Percentiles rank a stretch among this genome's conserved stretches.
Conservation (phyloP, 2,329 filamentous ascomycete species). For the Furcasterigmium sp. region DNA sequence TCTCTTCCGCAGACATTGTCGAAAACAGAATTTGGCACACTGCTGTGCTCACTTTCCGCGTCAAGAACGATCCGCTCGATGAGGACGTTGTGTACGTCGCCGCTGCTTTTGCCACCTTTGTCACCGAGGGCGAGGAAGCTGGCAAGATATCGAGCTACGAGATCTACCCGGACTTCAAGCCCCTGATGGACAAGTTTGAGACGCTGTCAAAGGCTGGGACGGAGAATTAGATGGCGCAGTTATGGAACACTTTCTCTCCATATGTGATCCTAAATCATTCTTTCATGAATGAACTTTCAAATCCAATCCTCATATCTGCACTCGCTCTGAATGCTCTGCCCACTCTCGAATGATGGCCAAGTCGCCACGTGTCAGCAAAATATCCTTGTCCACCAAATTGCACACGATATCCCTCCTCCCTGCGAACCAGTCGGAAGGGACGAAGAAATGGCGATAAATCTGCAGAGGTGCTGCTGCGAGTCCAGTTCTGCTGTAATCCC, state of each 20-base stretch:
- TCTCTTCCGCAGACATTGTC: slow-evolving; percentile 7
- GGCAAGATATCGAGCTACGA: slow-evolving; percentile 4
- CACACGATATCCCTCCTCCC: slow-evolving; percentile 14
- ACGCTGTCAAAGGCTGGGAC: neutral
- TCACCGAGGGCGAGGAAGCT: neutral
- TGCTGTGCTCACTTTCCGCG: neutral
- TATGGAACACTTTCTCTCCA: too few relatives aligned
- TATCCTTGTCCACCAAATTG: slow-evolving; percentile 13
- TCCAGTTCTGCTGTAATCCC: neutral
- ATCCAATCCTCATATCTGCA: too few relatives aligned
- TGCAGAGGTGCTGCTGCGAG: neutral
- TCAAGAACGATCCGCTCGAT: neutral
- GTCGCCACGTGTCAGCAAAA: slow-evolving; percentile 18
- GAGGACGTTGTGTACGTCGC: slow-evolving; percentile 1
- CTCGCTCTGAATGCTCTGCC: slow-evolving; percentile 15
- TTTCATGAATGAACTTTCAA: too few relatives aligned
- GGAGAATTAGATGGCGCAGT: too few relatives aligned
- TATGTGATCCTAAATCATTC: too few relatives aligned
- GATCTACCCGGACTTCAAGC: slow-evolving; percentile 1
- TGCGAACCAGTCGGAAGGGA: slow-evolving; percentile 25
- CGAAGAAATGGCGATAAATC: slow-evolving; percentile 22
- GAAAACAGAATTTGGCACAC: slow-evolving; percentile 3
- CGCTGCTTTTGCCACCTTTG: neutral
- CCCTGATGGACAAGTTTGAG: slow-evolving; percentile 1
- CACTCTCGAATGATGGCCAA: slow-evolving; percentile 20